Percentiles rank a stretch among this genome's conserved stretches.
Evolutionary conservation across 148 eudicot genomes (phyloP).

Genomic region (Mesembryanthemum crystallinum): DNA sequence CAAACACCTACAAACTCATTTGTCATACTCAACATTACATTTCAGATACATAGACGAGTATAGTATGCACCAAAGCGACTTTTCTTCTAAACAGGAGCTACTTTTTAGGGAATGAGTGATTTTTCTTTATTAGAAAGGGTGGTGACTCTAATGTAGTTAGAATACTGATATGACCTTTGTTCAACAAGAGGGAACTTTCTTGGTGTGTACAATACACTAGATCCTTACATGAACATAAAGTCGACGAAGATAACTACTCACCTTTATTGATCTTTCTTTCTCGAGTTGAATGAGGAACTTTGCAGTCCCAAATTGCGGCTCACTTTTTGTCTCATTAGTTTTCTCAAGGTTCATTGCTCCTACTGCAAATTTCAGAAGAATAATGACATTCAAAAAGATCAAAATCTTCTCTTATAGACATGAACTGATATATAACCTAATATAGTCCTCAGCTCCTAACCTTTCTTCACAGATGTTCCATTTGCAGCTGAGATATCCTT

Average conservation of each 20-base stretch:
- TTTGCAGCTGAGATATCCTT: constrained; percentile 24
- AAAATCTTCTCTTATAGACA: background rate
- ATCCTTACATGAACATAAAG: too few relatives aligned
- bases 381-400: background rate
- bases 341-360: constrained; percentile 43
- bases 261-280: constrained; percentile 73
- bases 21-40: background rate
- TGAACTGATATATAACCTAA: background rate
- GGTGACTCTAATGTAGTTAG: too few relatives aligned
- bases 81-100: too few relatives aligned
- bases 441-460: constrained; percentile 24
- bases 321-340: constrained; percentile 27
- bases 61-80: too few relatives aligned
- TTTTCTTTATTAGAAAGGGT: too few relatives aligned
- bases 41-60: too few relatives aligned
- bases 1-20: constrained; percentile 50
- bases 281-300: constrained; percentile 73
- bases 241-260: constrained; percentile 19
- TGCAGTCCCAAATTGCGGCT: constrained; percentile 70
- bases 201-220: too few relatives aligned
- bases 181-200: too few relatives aligned
- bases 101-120: too few relatives aligned
- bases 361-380: constrained; percentile 16
- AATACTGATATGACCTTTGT: too few relatives aligned
- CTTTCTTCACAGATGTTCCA: constrained; percentile 30